A percentile compares a stretch with the other conserved stretches of the same genome.
Evolutionary conservation across 1,139 yeast genomes (phyloP).

Genomic region (Nakaseomyces glabratus): DNA sequence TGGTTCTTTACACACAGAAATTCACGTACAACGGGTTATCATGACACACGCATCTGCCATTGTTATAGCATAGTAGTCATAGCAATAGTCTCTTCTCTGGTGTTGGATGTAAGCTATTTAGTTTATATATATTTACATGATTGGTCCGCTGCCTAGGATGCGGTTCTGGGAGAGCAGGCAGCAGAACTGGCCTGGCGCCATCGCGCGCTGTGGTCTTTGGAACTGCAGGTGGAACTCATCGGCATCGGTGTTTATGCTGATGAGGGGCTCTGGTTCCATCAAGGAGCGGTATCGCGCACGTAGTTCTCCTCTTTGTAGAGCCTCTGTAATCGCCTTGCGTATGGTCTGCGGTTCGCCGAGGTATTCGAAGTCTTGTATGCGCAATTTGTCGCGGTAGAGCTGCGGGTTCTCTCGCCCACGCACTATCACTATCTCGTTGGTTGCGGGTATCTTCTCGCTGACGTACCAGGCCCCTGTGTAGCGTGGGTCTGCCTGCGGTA

Average conservation of each 20-base stretch:
- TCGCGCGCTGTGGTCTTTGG: conserved; percentile 44
- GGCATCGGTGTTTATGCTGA: conserved; percentile 31
- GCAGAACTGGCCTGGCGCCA: conserved; percentile 84
- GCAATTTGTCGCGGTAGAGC: conserved; percentile 41
- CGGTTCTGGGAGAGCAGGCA: conserved; percentile 60
- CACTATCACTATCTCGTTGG: conserved; percentile 72
- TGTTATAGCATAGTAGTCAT: no score
- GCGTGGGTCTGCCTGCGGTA: conserved; percentile 80
- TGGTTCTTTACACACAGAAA: no score
- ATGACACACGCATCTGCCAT: no score
- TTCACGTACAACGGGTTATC: no score
- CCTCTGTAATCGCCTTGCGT: no score
- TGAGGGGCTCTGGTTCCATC: background rate
- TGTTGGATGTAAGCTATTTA: no score
- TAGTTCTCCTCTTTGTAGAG: no score
- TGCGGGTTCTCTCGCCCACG: conserved; percentile 58
- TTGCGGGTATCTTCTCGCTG: conserved; percentile 51
- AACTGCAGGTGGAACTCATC: conserved; percentile 7
- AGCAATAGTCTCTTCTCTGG: no score
- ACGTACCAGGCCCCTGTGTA: conserved; percentile 83
- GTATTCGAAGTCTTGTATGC: conserved; percentile 29
- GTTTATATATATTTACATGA: conserved; percentile 17
- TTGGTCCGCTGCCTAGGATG: conserved; percentile 72
- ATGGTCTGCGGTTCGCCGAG: conserved; percentile 10
- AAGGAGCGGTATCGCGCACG: conserved; percentile 7